These are phyloP conservation scores for Pelargonium citronellum DNA, from an alignment of 441 rosid species.

Conservation along the genomic window DNA sequence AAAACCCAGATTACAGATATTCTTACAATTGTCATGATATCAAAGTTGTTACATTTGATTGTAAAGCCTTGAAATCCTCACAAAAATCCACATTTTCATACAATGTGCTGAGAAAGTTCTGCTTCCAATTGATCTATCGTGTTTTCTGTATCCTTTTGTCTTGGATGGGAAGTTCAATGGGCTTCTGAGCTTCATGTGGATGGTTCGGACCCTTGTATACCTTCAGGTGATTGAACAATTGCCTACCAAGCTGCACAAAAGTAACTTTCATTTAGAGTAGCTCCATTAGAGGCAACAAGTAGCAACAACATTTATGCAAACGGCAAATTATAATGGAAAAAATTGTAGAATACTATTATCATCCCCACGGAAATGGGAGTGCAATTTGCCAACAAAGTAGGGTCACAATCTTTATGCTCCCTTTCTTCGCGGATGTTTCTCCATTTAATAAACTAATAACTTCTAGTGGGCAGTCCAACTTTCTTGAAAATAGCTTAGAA, in stretches of 20 bases:
- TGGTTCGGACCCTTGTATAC: slow-evolving; percentile 89
- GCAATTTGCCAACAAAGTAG: too few species aligned
- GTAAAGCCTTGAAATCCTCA: background rate
- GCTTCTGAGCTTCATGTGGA: slow-evolving; percentile 90
- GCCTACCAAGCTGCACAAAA: slow-evolving; percentile 77
- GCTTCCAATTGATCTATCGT: background rate
- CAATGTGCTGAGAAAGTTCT: background rate
- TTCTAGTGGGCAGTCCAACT: too few species aligned
- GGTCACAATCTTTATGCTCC: too few species aligned
- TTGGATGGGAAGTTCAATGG: slow-evolving; percentile 68
- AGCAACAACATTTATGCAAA: slow-evolving; percentile 8
- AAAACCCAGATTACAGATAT: too few species aligned
- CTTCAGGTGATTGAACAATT: slow-evolving; percentile 84
- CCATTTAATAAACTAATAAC: too few species aligned
- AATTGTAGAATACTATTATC: too few species aligned
- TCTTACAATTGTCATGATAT: too few species aligned
- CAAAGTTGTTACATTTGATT: too few species aligned
- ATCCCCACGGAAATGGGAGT: too few species aligned
- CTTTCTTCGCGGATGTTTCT: too few species aligned
- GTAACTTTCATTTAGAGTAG: background rate
- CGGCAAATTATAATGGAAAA: too few species aligned
- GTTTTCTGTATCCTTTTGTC: slow-evolving; percentile 72
- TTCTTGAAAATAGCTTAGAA: background rate
- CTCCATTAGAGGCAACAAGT: too few species aligned
- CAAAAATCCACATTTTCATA: background rate